Evolutionary conservation across 2,329 filamentous ascomycete species (phyloP), one percentile per base, ranked within the genome.

Genomic region (Sporothrix humicola): DNA sequence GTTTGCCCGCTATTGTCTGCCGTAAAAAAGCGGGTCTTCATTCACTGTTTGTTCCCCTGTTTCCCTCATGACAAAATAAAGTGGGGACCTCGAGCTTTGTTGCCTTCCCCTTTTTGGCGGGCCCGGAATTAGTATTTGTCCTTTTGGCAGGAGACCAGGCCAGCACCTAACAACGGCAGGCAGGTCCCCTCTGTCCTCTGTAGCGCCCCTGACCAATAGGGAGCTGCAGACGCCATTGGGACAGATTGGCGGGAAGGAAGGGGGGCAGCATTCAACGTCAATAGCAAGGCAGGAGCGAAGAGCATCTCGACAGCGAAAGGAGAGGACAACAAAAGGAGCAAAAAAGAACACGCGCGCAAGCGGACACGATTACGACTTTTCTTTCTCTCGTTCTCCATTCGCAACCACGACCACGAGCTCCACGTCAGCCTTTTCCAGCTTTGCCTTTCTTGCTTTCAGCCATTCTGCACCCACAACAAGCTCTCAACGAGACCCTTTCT

Each of bases 91-190:
- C 48, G 48, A 31, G n/a, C 20, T 37, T 56, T 54, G 48, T 56
- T 37, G 31, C 15, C 48, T 44, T 26, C 6, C 26, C 66, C 68
- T 48, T 58, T 31, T 44, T 31, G 31, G 20, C 59, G 70, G 70
- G 26, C 15, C 63, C 74, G 73, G 73, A 76, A 66, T 73, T 74
- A 74, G 71, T 75, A 61, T 75, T 76, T 74, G 72, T 74, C 75
- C 75, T 72, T 72, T 69, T 26, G 31, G 31, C 31, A 37, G 31
- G 31, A 2, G 31, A 5, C 31, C 5, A 7, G 31, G 31, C 17
- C 26, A 15, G 15, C 46, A 20, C 26, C 20, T 26, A 26, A n/a
- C 15, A 26, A 17, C 5, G 31, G 31, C 31, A 37, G 31, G 31
- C 31, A 6, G 31, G 31, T 5, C 7, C 31, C 31, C 31, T 37